Base-by-base conservation (phyloP, 73 alveolate species). In the Symbiodinium pilosum region DNA sequence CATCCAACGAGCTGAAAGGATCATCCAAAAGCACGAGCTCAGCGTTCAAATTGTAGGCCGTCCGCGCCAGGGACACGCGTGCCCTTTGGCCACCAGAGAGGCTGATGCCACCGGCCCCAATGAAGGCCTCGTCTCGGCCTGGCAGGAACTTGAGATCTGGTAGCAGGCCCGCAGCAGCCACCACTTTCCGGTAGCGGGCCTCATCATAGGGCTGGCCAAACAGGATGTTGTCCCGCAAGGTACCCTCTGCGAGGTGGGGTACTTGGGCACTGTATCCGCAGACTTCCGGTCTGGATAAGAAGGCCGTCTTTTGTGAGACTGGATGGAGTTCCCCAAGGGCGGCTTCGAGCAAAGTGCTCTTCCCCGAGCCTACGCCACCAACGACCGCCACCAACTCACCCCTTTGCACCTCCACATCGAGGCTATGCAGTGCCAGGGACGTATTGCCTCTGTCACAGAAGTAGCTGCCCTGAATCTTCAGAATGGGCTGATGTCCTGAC, bases 281-380 rank as follows among this genome's bases (percentile, higher is more conserved):
- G n/a, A n/a, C n/a, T n/a, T n/a, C n/a, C n/a, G n/a, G n/a, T n/a
- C n/a, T n/a, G n/a, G n/a, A n/a, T n/a, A n/a, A n/a, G 77, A 64
- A 64, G 77, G 77, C 77, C 11, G 28, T 64, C 77, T 64, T 64
- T 0, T 36, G 38, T 9, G 77, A 64, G 77, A 64, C 28, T 32
- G 77, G 77, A 26, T 64, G 28, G 77, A 64, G 77, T 36, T 64
- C 77, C 28, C 77, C 77, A 32, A 64, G 32, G 38, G 28, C 2
- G 2, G 77, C 77, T 26, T 91, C 77, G 73, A 91, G 41, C 42
- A 91, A 69, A 11, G 97, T 39, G 51, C 81, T 42, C 97, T 91
- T 91, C 40, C 97, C 97, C 24, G 97, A 91, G 88, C 81, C 97
- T n/a, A 91, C 97, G 6, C 88, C 47, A 38, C 97, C 97, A n/a